Base-by-base conservation (phyloP, 176 grass and related monocot genomes). In the Bothriochloa decipiens region DNA sequence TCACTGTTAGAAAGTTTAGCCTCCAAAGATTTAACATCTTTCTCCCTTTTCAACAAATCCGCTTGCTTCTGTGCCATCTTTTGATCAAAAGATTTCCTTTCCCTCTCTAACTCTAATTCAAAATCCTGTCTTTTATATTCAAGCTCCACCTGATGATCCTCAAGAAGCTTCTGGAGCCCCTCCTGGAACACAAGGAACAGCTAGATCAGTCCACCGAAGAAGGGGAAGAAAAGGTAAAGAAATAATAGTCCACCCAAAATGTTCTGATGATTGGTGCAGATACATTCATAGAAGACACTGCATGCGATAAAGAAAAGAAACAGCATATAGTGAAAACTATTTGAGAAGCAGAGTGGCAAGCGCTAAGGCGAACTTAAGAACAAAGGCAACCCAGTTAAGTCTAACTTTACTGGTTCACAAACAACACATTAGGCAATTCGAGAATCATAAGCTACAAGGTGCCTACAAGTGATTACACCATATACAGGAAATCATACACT, bases 121-220 rank as follows among this genome's bases (percentile, higher is more conserved):
- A 98, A 98, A 79, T 93, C 89, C 18, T 72, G 83, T 29, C 80
- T 89, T 85, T 91, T 86, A 17, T 88, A 78, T 94, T 95, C 87
- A 83, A 98, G 81, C 25, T 88, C 79, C 9, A 70, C 42, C 27
- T 94, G 91, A 70, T 95, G 96, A 68, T 94, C 88, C 79, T 94
- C 93, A 52, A 95, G 58, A 85, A 98, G 83, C 86, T 94, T 95
- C 79, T 95, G 89, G 43, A 98, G 91, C 61, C 85, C 93, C 78
- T 87, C 75, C 96, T 98, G 71, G 63, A 91, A 84, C 50, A 73
- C 35, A 63, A 80, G 68, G 11, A 11, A 40, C 14, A 39, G 20
- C n/a, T 68, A 29, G 45, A 68, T 76, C 42, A 88, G 75, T 37
- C 40, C 43, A 76, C 36, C 45, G 63, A 87, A 43, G 84, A 81